Base-by-base conservation (phyloP, 2,329 filamentous ascomycete genomes). In the Pseudogymnoascus sp. region DNA sequence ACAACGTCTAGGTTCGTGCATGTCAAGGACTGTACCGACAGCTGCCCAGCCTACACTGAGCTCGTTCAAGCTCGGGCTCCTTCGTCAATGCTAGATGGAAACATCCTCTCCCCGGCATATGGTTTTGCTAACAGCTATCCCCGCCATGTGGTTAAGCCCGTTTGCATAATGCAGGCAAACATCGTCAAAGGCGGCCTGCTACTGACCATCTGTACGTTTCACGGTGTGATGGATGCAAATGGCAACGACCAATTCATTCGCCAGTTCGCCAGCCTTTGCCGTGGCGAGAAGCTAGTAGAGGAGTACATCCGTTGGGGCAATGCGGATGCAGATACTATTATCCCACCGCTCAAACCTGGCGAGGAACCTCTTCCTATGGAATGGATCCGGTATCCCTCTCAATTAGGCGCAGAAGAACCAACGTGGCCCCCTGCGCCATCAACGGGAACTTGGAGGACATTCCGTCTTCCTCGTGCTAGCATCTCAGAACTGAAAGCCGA, bases 161-260 rank as follows among this genome's bases (percentile, higher is more conserved):
- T 56, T 15, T 56, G 50, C n/a, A 56, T 56, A 7, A 56, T 56
- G 50, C 50, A 56, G 29, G 50, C 29, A 19, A 56, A 56, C 3
- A n/a, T 56, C 29, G 50, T 56, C 2, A 56, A 33, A 13, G 29
- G 50, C 50, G 29, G 50, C 10, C 29, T 56, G 4, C 26, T 56
- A 4, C n/a, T 56, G n/a, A 56, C 50, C 2, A 33, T 56, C 29
- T 56, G 26, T 19, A 56, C 50, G 7, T 56, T 56, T 10, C 50
- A 56, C 29, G 50, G 50, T 15, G 50, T 56, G 50, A 56, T 56
- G 50, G 50, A 56, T 33, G 50, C 50, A 33, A 56, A 56, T 56
- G 50, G 50, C 10, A 56, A 56, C 17, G 50, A 56, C 17, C 29
- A 56, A 4, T 56, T 56, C 29, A 56, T 56, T 21, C 29, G 50